Evolutionary conservation across 106 monocot species (phyloP), one percentile per base, ranked within the genome.

Genomic region (Dendrobium nobile): DNA sequence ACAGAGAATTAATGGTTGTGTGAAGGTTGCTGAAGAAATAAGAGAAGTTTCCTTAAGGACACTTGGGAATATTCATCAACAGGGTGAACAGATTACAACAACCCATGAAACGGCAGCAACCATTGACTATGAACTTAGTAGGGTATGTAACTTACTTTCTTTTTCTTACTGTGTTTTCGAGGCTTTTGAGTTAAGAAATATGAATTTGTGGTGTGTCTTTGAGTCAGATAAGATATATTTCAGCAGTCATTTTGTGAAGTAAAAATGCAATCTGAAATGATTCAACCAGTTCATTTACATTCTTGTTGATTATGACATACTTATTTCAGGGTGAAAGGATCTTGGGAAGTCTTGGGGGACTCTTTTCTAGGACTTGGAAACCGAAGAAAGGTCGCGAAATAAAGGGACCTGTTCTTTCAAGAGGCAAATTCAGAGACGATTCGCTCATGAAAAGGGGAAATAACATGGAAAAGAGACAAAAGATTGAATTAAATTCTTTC

Each of bases 301-400:
- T 61, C 19, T 61, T 19, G 20, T 22, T 47, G 11, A 47, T 70
- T 11, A 70, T 70, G 33, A 72, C 15, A 40, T 51, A 13, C 51
- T 74, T 43, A 42, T 83, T 89, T 40, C 84, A 92, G 94, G 85
- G 94, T 75, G 94, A 95, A 44, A 95, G 87, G 85, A 88, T 95
- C 78, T 79, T 95, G 86, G 91, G 89, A 28, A 92, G 85, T 81
- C 88, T 95, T 56, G 94, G 94, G 42, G 94, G 94, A 9, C 76
- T 95, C 2, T 95, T 95, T 54, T 92, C 94, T 0, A 90, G 75
- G 80, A 80, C 89, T 11, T 92, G 92, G 94, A 95, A 92, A 72
- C 90, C 94, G 31, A 91, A 87, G 79, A 92, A 85, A 75, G 75
- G 76, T 48, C 88, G 82, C 7, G 54, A 81, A 67, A 92, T 95